Conservation (phyloP, 306 rosid species). For the Alnus glutinosa region DNA sequence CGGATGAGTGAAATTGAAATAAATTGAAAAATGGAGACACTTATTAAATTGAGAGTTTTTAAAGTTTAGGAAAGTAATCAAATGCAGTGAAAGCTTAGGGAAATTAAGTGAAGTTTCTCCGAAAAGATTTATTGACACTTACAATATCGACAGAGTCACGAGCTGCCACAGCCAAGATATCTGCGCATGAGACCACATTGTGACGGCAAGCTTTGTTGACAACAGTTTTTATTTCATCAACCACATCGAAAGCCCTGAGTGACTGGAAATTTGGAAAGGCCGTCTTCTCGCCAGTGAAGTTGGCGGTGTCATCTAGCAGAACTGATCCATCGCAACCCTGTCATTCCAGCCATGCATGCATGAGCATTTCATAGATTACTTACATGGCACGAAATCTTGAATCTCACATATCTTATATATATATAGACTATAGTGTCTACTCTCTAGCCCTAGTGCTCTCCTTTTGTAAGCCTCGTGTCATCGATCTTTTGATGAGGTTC, state of each 20-base stretch:
- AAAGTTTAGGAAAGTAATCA: too few species aligned
- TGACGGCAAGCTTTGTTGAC: constrained; percentile 22
- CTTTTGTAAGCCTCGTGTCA: too few species aligned
- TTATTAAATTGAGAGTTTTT: too few species aligned
- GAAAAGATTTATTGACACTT: background rate
- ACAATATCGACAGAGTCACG: constrained; percentile 41
- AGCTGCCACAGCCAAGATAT: constrained; percentile 44
- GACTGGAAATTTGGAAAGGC: constrained; percentile 45
- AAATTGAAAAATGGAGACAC: too few species aligned
- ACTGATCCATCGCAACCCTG: constrained; percentile 76
- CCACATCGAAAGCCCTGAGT: constrained; percentile 31
- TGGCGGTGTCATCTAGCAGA: constrained; percentile 47
- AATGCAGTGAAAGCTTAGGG: too few species aligned
- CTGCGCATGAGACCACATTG: constrained; percentile 41
- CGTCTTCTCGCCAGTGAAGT: constrained; percentile 57
- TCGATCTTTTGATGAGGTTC: too few species aligned
- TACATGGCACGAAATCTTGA: too few species aligned
- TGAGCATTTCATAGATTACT: background rate
- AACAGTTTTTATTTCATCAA: constrained; percentile 29
- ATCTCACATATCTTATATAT: too few species aligned
- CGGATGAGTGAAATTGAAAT: too few species aligned
- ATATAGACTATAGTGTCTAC: too few species aligned
- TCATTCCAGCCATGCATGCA: background rate
- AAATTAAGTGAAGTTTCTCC: too few species aligned
- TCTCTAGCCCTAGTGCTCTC: too few species aligned